A percentile compares a stretch with the other conserved stretches of the same genome.
Conservation (phyloP, 148 eudicot genomes). For the Silene conica region DNA sequence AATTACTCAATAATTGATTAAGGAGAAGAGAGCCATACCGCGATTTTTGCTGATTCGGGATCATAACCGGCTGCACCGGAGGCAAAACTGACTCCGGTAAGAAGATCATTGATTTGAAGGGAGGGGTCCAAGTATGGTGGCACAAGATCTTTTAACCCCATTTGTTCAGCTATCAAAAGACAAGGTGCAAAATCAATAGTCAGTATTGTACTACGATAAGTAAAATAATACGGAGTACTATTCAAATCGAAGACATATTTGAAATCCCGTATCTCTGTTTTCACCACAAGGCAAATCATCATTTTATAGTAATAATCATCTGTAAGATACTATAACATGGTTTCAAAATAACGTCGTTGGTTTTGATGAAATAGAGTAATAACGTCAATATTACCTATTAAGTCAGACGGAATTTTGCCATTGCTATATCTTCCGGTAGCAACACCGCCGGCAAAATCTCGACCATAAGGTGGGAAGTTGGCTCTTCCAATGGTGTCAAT, state of each 20-base stretch:
- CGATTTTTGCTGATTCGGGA: slow-evolving; percentile 33
- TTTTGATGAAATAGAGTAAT: background rate
- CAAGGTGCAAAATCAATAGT: no score
- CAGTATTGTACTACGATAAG: no score
- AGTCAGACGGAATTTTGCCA: slow-evolving; percentile 32
- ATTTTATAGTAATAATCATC: no score
- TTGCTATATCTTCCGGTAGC: slow-evolving; percentile 39
- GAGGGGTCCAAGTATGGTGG: slow-evolving; percentile 46
- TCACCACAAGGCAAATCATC: no score
- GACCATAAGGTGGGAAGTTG: slow-evolving; percentile 61
- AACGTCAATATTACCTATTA: slow-evolving; percentile 14
- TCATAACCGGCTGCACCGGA: slow-evolving; percentile 45
- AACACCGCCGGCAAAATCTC: slow-evolving; percentile 23
- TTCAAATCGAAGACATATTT: no score
- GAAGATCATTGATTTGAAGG: slow-evolving; percentile 30
- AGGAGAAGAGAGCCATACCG: slow-evolving; percentile 26
- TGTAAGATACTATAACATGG: no score
- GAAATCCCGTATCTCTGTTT: no score
- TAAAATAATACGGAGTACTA: no score
- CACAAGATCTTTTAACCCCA: slow-evolving; percentile 38
- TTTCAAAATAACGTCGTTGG: no score
- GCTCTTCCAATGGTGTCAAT: slow-evolving; percentile 42
- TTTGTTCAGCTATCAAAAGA: slow-evolving; percentile 31
- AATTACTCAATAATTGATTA: background rate
- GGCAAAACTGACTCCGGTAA: slow-evolving; percentile 49